Conservation (phyloP, 73 alveolate genomes). For the Paramecium sexaurelia region DNA sequence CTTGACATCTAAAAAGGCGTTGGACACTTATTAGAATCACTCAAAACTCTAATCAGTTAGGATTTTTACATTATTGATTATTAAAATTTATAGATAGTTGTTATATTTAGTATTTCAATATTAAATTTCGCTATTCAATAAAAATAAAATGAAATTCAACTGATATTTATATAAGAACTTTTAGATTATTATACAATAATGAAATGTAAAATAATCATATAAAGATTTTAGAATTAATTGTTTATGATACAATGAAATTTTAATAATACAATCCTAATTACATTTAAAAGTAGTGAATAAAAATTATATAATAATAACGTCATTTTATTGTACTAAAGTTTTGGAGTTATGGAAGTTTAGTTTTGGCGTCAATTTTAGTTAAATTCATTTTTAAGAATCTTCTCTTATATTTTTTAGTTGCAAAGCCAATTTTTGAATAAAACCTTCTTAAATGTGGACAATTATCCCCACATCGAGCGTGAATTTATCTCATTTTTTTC, state of each 20-base stretch:
- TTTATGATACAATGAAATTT: too few relatives aligned
- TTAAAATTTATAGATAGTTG: not conserved
- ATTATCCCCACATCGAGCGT: constrained; percentile 64
- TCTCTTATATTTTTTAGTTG: constrained; percentile 58
- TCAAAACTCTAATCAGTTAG: constrained; percentile 46
- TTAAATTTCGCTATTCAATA: not conserved
- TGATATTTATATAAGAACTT: too few relatives aligned
- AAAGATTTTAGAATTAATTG: too few relatives aligned
- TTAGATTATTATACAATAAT: too few relatives aligned
- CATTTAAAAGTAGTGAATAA: not conserved
- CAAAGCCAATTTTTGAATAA: constrained; percentile 61
- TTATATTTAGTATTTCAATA: not conserved
- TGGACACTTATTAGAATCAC: constrained; percentile 59
- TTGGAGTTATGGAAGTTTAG: constrained; percentile 8
- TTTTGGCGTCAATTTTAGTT: constrained; percentile 60
- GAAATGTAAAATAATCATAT: too few relatives aligned
- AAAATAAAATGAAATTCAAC: too few relatives aligned
- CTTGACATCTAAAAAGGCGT: constrained; percentile 66
- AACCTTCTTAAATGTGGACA: constrained; percentile 70
- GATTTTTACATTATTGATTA: constrained; percentile 17
- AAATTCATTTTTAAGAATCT: constrained; percentile 66
- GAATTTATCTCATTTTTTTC: constrained; percentile 62
- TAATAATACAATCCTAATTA: too few relatives aligned
- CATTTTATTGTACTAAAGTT: constrained; percentile 10
- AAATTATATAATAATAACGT: not conserved